Percentiles rank a stretch among this genome's conserved stretches.
Conservation (phyloP, 176 grass and related monocot species). For the Tuctoria greenei region DNA sequence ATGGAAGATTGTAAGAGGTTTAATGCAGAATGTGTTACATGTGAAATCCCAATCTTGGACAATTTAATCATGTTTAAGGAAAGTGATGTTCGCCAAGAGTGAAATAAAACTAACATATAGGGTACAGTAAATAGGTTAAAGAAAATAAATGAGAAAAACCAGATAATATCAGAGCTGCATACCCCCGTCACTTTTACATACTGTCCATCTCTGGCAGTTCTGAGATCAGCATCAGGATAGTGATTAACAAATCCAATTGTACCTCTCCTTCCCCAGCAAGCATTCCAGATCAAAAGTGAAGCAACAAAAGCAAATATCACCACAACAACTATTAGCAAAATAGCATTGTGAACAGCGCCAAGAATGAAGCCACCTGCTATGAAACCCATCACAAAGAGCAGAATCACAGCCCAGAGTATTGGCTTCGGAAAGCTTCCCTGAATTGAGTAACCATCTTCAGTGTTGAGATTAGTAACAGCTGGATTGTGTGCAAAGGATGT, state of each 20-base stretch:
- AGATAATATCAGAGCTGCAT: slow-evolving; percentile 37
- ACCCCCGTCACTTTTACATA: slow-evolving; percentile 99
- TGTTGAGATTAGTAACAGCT: slow-evolving; percentile 76
- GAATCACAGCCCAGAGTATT: slow-evolving; percentile 58
- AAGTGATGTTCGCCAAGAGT: not conserved
- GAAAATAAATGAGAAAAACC: not conserved
- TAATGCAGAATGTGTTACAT: not conserved
- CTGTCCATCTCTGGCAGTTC: slow-evolving; percentile 86
- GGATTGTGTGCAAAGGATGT: slow-evolving; percentile 75
- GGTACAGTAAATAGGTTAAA: not conserved
- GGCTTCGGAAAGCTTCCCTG: slow-evolving; percentile 67
- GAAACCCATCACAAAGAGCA: slow-evolving; percentile 78
- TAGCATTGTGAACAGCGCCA: slow-evolving; percentile 83
- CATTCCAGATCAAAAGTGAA: slow-evolving; percentile 82
- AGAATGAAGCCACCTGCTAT: slow-evolving; percentile 94
- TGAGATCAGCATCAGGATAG: slow-evolving; percentile 35
- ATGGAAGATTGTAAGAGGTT: not conserved
- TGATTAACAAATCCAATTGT: slow-evolving; percentile 65
- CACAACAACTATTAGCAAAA: slow-evolving; percentile 84
- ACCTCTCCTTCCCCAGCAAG: slow-evolving; percentile 74
- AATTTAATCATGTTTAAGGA: not conserved
- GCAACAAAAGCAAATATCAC: slow-evolving; percentile 69
- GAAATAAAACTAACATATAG: not conserved
- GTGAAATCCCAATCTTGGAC: not conserved
- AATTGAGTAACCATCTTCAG: slow-evolving; percentile 64